Conservation (phyloP, 495 filamentous ascomycete genomes). For the Penicillium canescens region DNA sequence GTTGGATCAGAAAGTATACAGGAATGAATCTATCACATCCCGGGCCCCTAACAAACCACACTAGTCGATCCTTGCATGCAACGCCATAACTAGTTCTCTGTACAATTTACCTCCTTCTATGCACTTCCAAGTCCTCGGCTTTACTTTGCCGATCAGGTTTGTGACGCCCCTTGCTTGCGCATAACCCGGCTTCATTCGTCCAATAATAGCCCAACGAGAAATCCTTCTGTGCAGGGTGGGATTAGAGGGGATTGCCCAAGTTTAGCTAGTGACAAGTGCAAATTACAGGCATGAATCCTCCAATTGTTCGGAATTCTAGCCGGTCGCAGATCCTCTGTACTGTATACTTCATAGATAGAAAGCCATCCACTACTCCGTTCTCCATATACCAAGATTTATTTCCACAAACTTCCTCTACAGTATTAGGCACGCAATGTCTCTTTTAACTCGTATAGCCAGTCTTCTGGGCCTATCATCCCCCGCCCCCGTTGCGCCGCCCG, state of each 20-base stretch:
- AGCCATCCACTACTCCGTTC: not conserved
- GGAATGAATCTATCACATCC: conserved; percentile 1
- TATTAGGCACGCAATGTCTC: conserved; percentile 15
- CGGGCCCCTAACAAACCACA: not conserved
- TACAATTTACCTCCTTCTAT: not conserved
- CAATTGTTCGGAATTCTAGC: not conserved
- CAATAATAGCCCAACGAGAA: not conserved
- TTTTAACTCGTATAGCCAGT: conserved; percentile 18
- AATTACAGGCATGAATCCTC: not conserved
- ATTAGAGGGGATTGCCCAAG: not conserved
- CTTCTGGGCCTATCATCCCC: conserved; percentile 16
- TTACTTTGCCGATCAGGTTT: no score
- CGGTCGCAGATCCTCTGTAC: not conserved
- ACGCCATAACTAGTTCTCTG: no score
- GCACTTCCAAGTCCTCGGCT: not conserved
- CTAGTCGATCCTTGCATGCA: not conserved
- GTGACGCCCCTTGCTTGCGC: conserved; percentile 4
- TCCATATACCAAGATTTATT: not conserved
- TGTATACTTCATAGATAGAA: not conserved
- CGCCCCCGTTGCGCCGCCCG: conserved; percentile 14
- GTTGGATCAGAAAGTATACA: not conserved
- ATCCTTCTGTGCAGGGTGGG: no score
- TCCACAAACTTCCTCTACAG: not conserved
- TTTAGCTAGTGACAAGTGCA: not conserved
- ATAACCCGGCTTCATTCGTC: not conserved